These are phyloP conservation scores for Apiospora aurea DNA, from an alignment of 2,329 filamentous ascomycete species.

Conservation along the genomic window DNA sequence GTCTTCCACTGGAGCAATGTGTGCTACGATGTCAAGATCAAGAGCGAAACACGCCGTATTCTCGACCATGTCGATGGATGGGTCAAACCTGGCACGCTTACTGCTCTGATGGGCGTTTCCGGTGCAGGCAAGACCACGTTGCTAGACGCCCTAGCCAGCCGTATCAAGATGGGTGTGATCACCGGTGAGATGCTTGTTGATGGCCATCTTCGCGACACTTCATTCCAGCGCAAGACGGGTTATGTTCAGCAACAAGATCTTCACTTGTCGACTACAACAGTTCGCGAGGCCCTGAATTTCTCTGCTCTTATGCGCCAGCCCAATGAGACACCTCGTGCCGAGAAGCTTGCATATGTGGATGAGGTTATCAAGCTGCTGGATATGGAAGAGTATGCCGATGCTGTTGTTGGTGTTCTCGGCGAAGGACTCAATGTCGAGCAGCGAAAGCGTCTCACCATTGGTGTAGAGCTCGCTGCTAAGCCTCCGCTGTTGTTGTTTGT, in stretches of 20 bases:
- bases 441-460: conserved; percentile 84
- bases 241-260: conserved; percentile 94
- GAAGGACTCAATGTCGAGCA: conserved; percentile 81
- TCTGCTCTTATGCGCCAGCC: conserved; percentile 87
- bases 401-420: conserved; percentile 87
- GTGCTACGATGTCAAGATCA: conserved; percentile 78
- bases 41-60: conserved; percentile 74
- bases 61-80: conserved; percentile 86
- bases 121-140: conserved; percentile 92
- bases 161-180: conserved; percentile 85
- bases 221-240: conserved; percentile 88
- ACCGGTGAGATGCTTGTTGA: conserved; percentile 77
- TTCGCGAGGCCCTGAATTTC: conserved; percentile 87
- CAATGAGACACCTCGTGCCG: conserved; percentile 70
- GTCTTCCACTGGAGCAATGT: conserved; percentile 87
- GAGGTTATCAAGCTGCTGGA: conserved; percentile 90
- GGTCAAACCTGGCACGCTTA: conserved; percentile 89
- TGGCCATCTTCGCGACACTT: conserved; percentile 70
- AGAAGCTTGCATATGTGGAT: conserved; percentile 88
- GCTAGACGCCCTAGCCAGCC: conserved; percentile 81
- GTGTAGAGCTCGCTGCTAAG: conserved; percentile 94
- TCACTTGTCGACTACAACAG: conserved; percentile 81
- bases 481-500: conserved; percentile 89
- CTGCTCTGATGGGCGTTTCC: conserved; percentile 86
- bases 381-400: conserved; percentile 90